These are phyloP conservation scores for Colletotrichum orchidophilum DNA, from an alignment of 2,329 filamentous ascomycete genomes.

Conservation along the genomic window DNA sequence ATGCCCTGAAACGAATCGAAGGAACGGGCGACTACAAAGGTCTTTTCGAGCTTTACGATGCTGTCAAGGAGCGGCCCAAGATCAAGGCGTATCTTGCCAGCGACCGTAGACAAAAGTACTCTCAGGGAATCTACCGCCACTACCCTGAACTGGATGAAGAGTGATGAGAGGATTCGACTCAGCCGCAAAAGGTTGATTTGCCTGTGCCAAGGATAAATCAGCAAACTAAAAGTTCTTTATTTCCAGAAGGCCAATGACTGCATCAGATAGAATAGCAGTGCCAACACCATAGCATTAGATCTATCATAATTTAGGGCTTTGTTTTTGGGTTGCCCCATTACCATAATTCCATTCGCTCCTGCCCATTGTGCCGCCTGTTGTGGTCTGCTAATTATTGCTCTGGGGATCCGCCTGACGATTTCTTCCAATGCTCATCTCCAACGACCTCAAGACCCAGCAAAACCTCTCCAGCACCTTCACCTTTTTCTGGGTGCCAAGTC, in stretches of 20 bases:
- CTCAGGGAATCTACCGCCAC: constrained; percentile 73
- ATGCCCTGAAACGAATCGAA: constrained; percentile 65
- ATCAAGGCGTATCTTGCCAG: constrained; percentile 77
- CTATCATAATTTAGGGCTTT: too few relatives aligned
- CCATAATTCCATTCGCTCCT: too few relatives aligned
- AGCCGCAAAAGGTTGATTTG: too few relatives aligned
- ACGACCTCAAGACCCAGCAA: too few relatives aligned
- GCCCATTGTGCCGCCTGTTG: too few relatives aligned
- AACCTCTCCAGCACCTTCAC: not conserved
- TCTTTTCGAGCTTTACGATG: constrained; percentile 72
- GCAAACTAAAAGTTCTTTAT: too few relatives aligned
- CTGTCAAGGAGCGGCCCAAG: constrained; percentile 68
- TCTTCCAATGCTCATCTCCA: not conserved
- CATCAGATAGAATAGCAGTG: too few relatives aligned
- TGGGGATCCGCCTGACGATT: not conserved
- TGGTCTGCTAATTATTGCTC: too few relatives aligned
- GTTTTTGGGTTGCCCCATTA: too few relatives aligned
- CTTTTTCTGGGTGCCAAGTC: not conserved
- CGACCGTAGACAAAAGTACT: constrained; percentile 68
- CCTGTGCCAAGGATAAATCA: too few relatives aligned
- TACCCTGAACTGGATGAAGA: constrained; percentile 76
- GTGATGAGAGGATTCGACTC: not conserved
- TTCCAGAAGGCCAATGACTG: too few relatives aligned
- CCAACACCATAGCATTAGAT: too few relatives aligned
- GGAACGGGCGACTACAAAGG: constrained; percentile 64